Evolutionary conservation across 2,329 filamentous ascomycete genomes (phyloP).

Genomic region (Botrytis pseudocinerea): DNA sequence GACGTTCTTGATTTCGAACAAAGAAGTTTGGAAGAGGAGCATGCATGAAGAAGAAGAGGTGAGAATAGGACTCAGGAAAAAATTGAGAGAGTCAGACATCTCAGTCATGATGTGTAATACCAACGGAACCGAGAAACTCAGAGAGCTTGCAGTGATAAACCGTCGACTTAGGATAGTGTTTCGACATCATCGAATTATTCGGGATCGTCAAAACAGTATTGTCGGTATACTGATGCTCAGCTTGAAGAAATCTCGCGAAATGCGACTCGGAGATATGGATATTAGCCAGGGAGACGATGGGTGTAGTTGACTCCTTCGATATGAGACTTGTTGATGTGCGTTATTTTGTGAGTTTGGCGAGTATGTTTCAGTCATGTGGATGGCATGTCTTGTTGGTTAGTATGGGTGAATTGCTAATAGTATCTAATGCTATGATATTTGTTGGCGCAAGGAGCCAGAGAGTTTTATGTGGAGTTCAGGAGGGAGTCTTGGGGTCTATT

Average conservation of each 20-base stretch:
- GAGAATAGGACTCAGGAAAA: not conserved
- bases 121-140: not conserved
- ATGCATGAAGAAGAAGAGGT: not conserved
- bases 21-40: not conserved
- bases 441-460: not conserved
- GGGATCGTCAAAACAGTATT: not conserved
- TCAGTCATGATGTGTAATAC: not conserved
- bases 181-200: not conserved
- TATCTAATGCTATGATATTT: not conserved
- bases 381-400: not conserved
- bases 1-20: not conserved
- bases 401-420: not conserved
- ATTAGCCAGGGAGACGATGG: not conserved
- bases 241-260: not conserved
- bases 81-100: not conserved
- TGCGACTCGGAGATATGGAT: not conserved
- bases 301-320: not conserved
- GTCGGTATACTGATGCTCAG: not conserved
- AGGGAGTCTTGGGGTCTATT: accelerated
- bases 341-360: not conserved
- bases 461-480: not conserved
- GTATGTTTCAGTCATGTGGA: not conserved
- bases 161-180: not conserved
- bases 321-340: not conserved
- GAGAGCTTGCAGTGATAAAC: not conserved